These are phyloP conservation scores for Bacidia rubella DNA, from an alignment of 495 filamentous ascomycete species.

Conservation along the genomic window DNA sequence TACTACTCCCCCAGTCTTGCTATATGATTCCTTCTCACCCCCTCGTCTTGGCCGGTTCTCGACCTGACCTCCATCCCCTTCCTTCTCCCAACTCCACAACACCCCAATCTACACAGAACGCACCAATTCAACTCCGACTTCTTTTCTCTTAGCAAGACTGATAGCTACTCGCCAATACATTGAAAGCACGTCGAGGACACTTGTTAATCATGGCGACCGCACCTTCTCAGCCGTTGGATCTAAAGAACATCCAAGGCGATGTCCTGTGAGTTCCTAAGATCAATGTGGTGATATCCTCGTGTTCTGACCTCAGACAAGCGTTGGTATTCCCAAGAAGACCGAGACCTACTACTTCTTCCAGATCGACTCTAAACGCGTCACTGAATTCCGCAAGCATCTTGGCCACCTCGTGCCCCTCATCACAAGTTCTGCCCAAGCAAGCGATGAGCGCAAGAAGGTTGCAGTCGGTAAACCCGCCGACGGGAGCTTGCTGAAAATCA, in stretches of 20 bases:
- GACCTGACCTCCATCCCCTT: too few relatives aligned
- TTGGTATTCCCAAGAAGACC: slow-evolving; percentile 24
- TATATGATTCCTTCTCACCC: too few relatives aligned
- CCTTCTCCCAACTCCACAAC: too few relatives aligned
- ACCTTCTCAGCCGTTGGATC: slow-evolving; percentile 8
- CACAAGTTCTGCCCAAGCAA: slow-evolving; percentile 16
- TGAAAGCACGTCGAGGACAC: too few relatives aligned
- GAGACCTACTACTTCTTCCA: slow-evolving; percentile 25
- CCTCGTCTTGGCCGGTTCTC: too few relatives aligned
- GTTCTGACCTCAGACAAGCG: slow-evolving; percentile 17
- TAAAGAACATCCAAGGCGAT: slow-evolving; percentile 16
- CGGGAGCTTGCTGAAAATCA: slow-evolving; percentile 8
- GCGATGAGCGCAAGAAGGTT: slow-evolving; percentile 7
- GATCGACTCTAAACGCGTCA: slow-evolving; percentile 15
- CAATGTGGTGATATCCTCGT: not conserved
- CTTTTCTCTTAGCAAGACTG: too few relatives aligned
- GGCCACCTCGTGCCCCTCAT: slow-evolving; percentile 18
- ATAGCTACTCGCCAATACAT: too few relatives aligned
- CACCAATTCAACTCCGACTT: too few relatives aligned
- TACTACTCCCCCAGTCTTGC: too few relatives aligned
- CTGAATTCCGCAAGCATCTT: slow-evolving; percentile 22
- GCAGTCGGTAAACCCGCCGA: slow-evolving; percentile 8
- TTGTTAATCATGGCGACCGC: slow-evolving; percentile 10
- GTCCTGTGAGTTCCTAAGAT: slow-evolving; percentile 11
- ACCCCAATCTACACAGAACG: too few relatives aligned